phyloP scores from a whole-genome alignment of 208 protist genomes.

The Strigomonas galati region DNA sequence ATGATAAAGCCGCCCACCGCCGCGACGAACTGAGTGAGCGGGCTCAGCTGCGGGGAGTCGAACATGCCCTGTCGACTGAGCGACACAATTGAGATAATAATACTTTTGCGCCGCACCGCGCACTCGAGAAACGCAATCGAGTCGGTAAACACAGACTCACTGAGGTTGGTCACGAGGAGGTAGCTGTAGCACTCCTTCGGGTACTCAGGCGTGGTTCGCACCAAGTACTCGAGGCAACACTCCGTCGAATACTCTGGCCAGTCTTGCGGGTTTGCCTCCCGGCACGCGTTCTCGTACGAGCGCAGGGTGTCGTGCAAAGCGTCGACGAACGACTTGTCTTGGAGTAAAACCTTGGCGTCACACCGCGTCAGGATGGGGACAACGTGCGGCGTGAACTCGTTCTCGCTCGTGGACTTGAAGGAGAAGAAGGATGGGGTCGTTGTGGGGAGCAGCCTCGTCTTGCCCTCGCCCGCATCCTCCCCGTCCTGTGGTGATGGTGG shows the following conservation, averaged over 20 bases:
- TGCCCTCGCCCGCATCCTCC: neutral
- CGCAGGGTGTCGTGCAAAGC: conserved; percentile 41
- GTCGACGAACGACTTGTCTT: conserved; percentile 45
- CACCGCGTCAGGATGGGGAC: conserved; percentile 56
- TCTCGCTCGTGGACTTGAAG: conserved; percentile 19
- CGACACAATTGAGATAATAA: conserved; percentile 75
- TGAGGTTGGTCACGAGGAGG: conserved; percentile 63
- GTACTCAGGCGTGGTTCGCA: conserved; percentile 56
- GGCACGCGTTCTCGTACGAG: conserved; percentile 67
- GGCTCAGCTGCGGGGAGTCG: conserved; percentile 53
- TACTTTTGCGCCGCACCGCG: conserved; percentile 74
- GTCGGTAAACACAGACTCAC: conserved; percentile 33
- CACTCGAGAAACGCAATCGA: conserved; percentile 63
- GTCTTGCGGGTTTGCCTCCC: conserved; percentile 27
- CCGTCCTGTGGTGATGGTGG: neutral
- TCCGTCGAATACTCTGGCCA: conserved; percentile 63
- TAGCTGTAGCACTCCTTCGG: conserved; percentile 64
- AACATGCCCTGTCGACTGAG: conserved; percentile 59
- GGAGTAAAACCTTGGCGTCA: conserved; percentile 43
- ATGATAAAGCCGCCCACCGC: conserved; percentile 75
- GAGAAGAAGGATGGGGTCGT: conserved; percentile 41
- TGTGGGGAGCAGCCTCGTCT: conserved; percentile 29
- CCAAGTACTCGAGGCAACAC: conserved; percentile 63
- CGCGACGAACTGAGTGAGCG: conserved; percentile 71
- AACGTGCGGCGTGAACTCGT: conserved; percentile 16